Evolutionary conservation across 176 grass and related monocot genomes (phyloP).

Genomic region (Raddia guianensis): DNA sequence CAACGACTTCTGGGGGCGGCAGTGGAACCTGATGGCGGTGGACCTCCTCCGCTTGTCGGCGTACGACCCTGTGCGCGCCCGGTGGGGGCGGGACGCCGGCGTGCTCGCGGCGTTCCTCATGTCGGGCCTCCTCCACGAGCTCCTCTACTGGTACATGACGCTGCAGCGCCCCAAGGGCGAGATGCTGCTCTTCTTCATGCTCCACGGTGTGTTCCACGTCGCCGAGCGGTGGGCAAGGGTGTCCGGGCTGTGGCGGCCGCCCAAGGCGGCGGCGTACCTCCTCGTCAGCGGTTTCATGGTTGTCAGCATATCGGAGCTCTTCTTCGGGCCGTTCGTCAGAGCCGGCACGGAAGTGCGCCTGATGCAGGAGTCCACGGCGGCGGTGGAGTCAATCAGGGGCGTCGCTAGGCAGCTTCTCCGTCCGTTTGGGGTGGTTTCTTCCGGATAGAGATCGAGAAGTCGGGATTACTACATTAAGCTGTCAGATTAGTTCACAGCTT

Average conservation of each 20-base stretch:
- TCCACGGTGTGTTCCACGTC: slow-evolving; percentile 55
- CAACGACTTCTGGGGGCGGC: slow-evolving; percentile 64
- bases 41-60: slow-evolving; percentile 66
- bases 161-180: slow-evolving; percentile 53
- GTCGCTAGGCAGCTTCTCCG: slow-evolving; percentile 9
- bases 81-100: slow-evolving; percentile 57
- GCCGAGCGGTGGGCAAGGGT: slow-evolving; percentile 50
- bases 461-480: neutral
- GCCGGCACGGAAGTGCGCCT: slow-evolving; percentile 46
- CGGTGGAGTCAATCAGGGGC: slow-evolving; percentile 29
- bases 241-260: slow-evolving; percentile 54
- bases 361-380: slow-evolving; percentile 28
- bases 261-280: slow-evolving; percentile 39
- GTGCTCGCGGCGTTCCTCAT: slow-evolving; percentile 71
- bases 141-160: slow-evolving; percentile 76
- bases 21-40: slow-evolving; percentile 82
- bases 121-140: slow-evolving; percentile 76
- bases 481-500: neutral
- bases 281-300: slow-evolving; percentile 39
- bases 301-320: slow-evolving; percentile 52
- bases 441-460: neutral
- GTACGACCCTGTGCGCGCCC: slow-evolving; percentile 60
- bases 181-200: slow-evolving; percentile 66
- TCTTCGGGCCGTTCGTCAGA: slow-evolving; percentile 56
- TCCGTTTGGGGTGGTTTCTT: slow-evolving; percentile 29